Evolutionary conservation across 1,284 basidiomycete species (phyloP).

Genomic region (Austroboletus niveus): DNA sequence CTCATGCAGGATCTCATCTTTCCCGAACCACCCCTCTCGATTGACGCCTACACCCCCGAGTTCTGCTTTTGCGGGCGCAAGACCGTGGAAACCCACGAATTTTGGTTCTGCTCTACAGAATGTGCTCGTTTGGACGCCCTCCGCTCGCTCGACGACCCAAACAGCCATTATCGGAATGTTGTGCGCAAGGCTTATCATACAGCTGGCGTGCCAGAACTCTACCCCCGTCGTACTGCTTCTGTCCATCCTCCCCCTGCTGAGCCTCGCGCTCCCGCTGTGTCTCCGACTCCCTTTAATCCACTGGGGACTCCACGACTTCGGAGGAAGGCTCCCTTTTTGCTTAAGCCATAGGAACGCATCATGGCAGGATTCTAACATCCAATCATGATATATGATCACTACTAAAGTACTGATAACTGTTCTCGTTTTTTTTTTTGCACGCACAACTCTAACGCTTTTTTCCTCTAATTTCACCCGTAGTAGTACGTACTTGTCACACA

Average conservation of each 20-base stretch:
- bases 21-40: constrained; percentile 1
- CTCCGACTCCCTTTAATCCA: background rate
- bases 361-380: background rate
- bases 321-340: no score
- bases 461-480: background rate
- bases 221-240: constrained; percentile 11
- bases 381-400: background rate
- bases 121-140: constrained; percentile 31
- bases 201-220: background rate
- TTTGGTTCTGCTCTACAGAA: constrained; percentile 26
- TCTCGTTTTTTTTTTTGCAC: background rate
- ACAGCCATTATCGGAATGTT: constrained; percentile 26
- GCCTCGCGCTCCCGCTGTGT: background rate
- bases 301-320: background rate
- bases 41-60: constrained; percentile 15
- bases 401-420: no score
- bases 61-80: constrained; percentile 27
- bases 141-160: constrained; percentile 19
- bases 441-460: background rate
- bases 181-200: constrained; percentile 16
- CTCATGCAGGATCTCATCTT: constrained; percentile 1
- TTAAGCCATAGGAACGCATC: background rate
- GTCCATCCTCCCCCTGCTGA: background rate
- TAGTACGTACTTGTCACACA: background rate
- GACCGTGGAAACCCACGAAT: constrained; percentile 26